Base-by-base conservation (phyloP, 2,329 filamentous ascomycete species). In the Pseudocercospora crystallina region DNA sequence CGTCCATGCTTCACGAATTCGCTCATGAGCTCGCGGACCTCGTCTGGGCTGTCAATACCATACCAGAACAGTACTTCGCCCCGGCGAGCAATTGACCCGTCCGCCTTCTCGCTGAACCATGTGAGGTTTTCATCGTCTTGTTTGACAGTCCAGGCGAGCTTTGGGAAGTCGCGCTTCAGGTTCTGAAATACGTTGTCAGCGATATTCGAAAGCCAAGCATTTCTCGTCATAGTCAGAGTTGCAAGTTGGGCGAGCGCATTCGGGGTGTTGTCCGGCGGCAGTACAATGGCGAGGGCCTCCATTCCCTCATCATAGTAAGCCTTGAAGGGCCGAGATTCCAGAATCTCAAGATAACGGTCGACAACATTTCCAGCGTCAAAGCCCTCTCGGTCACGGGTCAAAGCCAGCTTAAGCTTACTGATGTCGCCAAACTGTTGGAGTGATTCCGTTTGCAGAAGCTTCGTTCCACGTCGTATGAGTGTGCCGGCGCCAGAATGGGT, bases 101-200 rank as follows among this genome's bases (percentile, higher is more conserved):
- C 90, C 8, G 92, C 87, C 79, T 96, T 96, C 73, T 96, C 91
- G 61, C 95, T 95, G 78, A 97, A 96, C 94, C 92, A 97, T 9
- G 90, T 91, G 63, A 97, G 78, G 70, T 97, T 96, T 80, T 97
- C 92, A 64, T 97, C 91, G 61, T 95, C 87, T 66, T 91, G 87
- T 75, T 89, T 92, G 54, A 96, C 92, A n/a, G 90, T 95, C 92
- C 91, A 99, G 58, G 90, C 87, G 59, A 97, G 80, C 74, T 87
- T 90, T 48, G 90, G 85, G 71, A 91, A 87, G 67, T 96, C 92
- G 73, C 95, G 95, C 79, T 92, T 95, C 70, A 97, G 88, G 56
- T 88, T 87, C 58, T 87, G 83, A 71, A 97, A 96, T 51, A 97
- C 88, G 66, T 97, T 96, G 71, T 97, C 94, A 29, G 91, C 89